Base-by-base conservation (phyloP, 2,329 filamentous ascomycete genomes). In the Diaporthe velutina region DNA sequence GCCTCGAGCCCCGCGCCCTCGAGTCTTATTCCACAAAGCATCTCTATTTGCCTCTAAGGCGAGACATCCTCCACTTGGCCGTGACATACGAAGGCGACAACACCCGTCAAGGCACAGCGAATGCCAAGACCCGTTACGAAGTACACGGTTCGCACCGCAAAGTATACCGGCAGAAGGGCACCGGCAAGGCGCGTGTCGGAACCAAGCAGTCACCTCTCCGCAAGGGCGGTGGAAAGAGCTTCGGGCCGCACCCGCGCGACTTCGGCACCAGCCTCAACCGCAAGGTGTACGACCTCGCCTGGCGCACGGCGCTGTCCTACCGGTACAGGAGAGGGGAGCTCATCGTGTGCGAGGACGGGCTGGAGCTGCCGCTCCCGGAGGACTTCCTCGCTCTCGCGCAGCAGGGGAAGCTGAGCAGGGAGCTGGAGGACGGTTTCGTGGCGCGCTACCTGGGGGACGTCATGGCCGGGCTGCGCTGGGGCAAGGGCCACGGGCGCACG, bases 201-300 rank as follows among this genome's bases (percentile, higher is more conserved):
- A 90, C 92, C 81, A 93, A 90, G 82, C 95, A 98, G 84, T 95
- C 92, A 60, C 97, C 97, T 3, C 90, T 97, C 83, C 85, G 95
- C 55, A 89, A 89, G 76, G 97, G 97, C 77, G 97, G 97, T 84
- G 96, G 95, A 84, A 96, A 97, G 79, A 88, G 92, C 0, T 95
- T 95, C 81, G 97, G 97, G n/a, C 97, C 97, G 38, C 93, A 96
- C 79, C 96, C 96, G 35, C 90, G 97, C 82, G 95, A 98, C 85
- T 99, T 99, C 82, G 91, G 91, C 75, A 97, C 96, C 30, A 90
- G 90, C 22, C 88, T 99, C 73, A 95, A 93, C 79, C 90, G 90
- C 82, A 98, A 98, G 87, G 91, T 98, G 64, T 99, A 99, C 86
- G 96, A 98, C 84, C 89, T 97, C 79, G 97, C 97, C 13, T 98